A percentile compares a stretch with the other conserved stretches of the same genome.
Evolutionary conservation across 306 rosid genomes (phyloP).

Genomic region (Parietaria judaica): DNA sequence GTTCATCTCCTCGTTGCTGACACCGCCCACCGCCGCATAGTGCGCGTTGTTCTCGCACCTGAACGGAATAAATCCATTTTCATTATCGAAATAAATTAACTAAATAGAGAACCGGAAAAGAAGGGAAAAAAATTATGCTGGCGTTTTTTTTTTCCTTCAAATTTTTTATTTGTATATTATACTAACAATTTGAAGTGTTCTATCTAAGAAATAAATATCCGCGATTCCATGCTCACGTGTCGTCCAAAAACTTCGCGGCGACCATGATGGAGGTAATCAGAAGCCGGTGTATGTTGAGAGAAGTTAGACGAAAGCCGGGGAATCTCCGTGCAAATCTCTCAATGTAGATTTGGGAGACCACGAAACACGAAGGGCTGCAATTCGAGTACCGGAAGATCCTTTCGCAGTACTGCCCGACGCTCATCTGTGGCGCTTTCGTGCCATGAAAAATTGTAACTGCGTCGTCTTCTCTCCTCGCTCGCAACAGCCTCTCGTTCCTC

Average conservation of each 20-base stretch:
- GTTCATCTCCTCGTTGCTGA: slow-evolving; percentile 59
- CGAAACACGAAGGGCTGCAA: slow-evolving; percentile 56
- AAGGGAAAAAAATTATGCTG: background rate
- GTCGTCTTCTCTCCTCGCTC: slow-evolving; percentile 17
- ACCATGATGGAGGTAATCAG: slow-evolving; percentile 45
- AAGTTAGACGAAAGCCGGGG: slow-evolving; percentile 36
- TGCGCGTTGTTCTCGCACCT: slow-evolving; percentile 44
- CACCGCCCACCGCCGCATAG: slow-evolving; percentile 66
- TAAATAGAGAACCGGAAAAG: background rate
- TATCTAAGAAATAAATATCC: too few species aligned
- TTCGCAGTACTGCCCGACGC: slow-evolving; percentile 39
- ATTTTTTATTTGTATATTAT: too few species aligned
- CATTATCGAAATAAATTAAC: background rate
- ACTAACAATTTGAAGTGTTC: too few species aligned
- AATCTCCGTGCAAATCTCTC: slow-evolving; percentile 38
- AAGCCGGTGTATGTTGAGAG: slow-evolving; percentile 55
- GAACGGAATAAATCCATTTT: slow-evolving; percentile 2
- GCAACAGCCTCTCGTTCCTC: slow-evolving; percentile 34
- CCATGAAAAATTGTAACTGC: slow-evolving; percentile 46
- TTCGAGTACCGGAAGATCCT: slow-evolving; percentile 46
- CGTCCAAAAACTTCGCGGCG: slow-evolving; percentile 57
- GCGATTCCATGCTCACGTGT: slow-evolving; percentile 23
- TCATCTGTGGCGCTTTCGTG: slow-evolving; percentile 39
- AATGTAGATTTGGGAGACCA: slow-evolving; percentile 56
- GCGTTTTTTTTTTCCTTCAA: background rate